Percentiles rank a stretch among this genome's conserved stretches.
phyloP scores from a whole-genome alignment of 176 grass and related monocot genomes.

The Triticum aestivum region DNA sequence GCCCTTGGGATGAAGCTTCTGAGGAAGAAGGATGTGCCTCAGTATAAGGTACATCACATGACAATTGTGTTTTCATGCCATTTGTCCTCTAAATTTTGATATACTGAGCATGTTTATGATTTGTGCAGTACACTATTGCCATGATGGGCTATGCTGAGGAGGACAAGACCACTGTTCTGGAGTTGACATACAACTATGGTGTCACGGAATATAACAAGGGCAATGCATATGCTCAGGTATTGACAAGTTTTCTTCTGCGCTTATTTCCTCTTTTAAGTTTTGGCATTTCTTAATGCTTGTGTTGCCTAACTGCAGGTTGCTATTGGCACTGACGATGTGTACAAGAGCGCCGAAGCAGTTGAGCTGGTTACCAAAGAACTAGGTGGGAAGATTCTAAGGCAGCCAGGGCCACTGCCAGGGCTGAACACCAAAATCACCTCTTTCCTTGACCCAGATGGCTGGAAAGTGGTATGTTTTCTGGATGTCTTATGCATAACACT shows the following conservation, averaged over 20 bases:
- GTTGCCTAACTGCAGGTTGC: constrained; percentile 51
- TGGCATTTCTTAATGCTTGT: constrained; percentile 6
- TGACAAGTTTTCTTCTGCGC: background rate
- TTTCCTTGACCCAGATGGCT: constrained; percentile 98
- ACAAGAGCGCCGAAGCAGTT: constrained; percentile 77
- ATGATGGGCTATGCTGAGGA: constrained; percentile 91
- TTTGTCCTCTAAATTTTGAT: constrained; percentile 10
- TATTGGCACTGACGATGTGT: constrained; percentile 95
- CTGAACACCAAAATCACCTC: constrained; percentile 88
- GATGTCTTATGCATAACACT: background rate
- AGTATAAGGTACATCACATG: constrained; percentile 69
- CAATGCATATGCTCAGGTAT: constrained; percentile 96
- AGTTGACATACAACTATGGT: constrained; percentile 93
- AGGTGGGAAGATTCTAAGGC: constrained; percentile 85
- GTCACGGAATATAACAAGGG: constrained; percentile 93
- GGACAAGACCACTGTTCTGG: constrained; percentile 77
- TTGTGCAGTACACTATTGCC: constrained; percentile 78
- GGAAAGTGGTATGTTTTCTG: constrained; percentile 81
- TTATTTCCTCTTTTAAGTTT: background rate
- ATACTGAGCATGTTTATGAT: constrained; percentile 22
- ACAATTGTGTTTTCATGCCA: background rate
- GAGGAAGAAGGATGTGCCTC: constrained; percentile 82
- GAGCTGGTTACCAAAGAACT: constrained; percentile 75
- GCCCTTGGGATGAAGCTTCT: constrained; percentile 92
- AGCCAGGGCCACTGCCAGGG: constrained; percentile 79